Percentiles rank a stretch among this genome's conserved stretches.
These are phyloP conservation scores for Colletotrichum navitas DNA, from an alignment of 2,329 filamentous ascomycete species.

Conservation along the genomic window DNA sequence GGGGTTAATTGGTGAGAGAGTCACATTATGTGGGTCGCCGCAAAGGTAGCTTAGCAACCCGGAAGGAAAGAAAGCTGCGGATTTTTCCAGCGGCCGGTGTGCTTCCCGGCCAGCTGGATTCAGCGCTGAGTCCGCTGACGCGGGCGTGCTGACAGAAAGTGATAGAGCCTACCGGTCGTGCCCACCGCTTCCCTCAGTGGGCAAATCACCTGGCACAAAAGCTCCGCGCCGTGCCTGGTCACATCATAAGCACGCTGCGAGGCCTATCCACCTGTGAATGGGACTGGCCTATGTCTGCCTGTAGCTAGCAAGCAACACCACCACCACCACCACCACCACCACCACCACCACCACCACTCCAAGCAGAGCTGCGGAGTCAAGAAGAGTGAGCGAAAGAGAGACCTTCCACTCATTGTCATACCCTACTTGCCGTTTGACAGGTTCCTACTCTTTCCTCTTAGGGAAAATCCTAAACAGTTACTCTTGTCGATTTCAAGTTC, in stretches of 20 bases:
- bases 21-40: not conserved
- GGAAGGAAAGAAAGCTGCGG: constrained; percentile 4
- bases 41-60: constrained; percentile 2
- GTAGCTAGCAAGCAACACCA: constrained; percentile 23
- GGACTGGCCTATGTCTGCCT: constrained; percentile 22
- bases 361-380: constrained; percentile 33
- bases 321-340: no score
- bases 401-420: constrained; percentile 22
- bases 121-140: constrained; percentile 22
- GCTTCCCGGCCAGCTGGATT: constrained; percentile 14
- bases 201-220: constrained; percentile 26
- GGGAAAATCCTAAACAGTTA: not conserved
- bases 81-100: constrained; percentile 33
- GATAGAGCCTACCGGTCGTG: constrained; percentile 3
- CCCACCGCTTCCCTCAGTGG: constrained; percentile 20
- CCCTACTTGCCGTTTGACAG: not conserved
- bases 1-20: constrained; percentile 5
- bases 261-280: constrained; percentile 17
- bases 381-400: constrained; percentile 15
- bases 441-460: not conserved
- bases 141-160: constrained; percentile 8
- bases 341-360: constrained; percentile 11
- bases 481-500: not conserved
- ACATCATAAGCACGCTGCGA: constrained; percentile 21
- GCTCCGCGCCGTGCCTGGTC: constrained; percentile 30